A percentile compares a stretch with the other conserved stretches of the same genome.
Evolutionary conservation across 2,329 filamentous ascomycete species (phyloP).

Genomic region (Aquanectria penicillioides): DNA sequence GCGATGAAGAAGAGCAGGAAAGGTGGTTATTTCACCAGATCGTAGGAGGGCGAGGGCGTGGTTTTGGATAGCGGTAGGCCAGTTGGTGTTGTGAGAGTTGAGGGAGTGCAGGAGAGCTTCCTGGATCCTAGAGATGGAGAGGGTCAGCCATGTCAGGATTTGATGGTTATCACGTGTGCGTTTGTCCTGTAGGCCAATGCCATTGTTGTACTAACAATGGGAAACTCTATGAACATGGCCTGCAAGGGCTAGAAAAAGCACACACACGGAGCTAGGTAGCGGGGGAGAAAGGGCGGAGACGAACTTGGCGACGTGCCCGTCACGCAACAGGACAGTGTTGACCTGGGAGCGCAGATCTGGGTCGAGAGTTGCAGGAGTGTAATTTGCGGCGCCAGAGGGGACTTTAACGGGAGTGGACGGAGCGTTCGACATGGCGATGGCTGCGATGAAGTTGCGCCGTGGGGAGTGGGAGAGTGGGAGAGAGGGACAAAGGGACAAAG

Average conservation of each 20-base stretch:
- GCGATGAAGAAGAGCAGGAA: slow-evolving; percentile 68
- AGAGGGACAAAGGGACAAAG: not conserved
- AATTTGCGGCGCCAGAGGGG: slow-evolving; percentile 66
- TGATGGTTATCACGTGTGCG: not conserved
- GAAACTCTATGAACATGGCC: too few relatives aligned
- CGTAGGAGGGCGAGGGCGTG: slow-evolving; percentile 71
- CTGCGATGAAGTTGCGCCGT: slow-evolving; percentile 5
- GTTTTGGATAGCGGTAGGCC: slow-evolving; percentile 68
- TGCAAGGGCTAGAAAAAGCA: too few relatives aligned
- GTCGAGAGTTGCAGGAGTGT: slow-evolving; percentile 70
- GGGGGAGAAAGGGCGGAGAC: slow-evolving; percentile 23
- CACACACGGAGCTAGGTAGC: too few relatives aligned
- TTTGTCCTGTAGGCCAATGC: not conserved
- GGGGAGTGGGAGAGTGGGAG: not conserved
- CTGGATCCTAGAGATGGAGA: slow-evolving; percentile 63
- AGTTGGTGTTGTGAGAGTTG: slow-evolving; percentile 68
- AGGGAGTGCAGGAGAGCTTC: slow-evolving; percentile 71
- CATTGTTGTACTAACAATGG: too few relatives aligned
- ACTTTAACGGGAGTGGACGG: slow-evolving; percentile 69
- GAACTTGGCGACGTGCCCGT: slow-evolving; percentile 69
- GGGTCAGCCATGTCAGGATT: slow-evolving; percentile 8
- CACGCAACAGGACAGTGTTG: slow-evolving; percentile 66
- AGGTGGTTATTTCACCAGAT: slow-evolving; percentile 67
- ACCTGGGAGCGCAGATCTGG: slow-evolving; percentile 71
- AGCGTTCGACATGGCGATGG: slow-evolving; percentile 53